These are phyloP conservation scores for Starmerella davenportii DNA, from an alignment of 805 yeast genomes.

Conservation along the genomic window DNA sequence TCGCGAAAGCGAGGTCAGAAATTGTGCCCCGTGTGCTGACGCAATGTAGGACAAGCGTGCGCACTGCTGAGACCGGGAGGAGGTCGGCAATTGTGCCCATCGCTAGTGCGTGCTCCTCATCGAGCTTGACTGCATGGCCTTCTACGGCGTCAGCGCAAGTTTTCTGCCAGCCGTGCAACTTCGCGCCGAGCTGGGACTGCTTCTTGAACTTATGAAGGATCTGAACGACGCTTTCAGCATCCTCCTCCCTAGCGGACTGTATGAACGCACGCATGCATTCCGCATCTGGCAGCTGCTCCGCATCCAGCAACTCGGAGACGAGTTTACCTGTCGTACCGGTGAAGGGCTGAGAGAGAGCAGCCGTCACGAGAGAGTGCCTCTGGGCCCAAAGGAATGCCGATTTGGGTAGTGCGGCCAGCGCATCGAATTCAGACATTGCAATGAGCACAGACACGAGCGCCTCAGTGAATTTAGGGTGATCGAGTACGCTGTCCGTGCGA, in stretches of 20 bases:
- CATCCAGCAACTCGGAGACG: slow-evolving; percentile 5
- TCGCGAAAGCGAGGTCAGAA: slow-evolving; percentile 1
- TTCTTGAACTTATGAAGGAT: slow-evolving; percentile 1
- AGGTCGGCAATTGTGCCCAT: slow-evolving; percentile 2
- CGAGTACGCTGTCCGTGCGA: not conserved
- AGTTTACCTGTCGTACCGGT: slow-evolving; percentile 1
- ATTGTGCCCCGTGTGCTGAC: not conserved
- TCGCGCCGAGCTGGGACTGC: not conserved
- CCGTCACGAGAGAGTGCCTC: slow-evolving; percentile 6
- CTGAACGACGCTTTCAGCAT: not conserved
- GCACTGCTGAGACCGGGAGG: slow-evolving; percentile 1
- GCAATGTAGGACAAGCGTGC: slow-evolving; percentile 1
- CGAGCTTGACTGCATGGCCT: slow-evolving; percentile 1
- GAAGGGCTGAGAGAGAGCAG: slow-evolving; percentile 1
- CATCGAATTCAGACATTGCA: slow-evolving; percentile 1
- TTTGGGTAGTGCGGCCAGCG: slow-evolving; percentile 5
- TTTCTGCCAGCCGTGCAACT: not conserved
- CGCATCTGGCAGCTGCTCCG: slow-evolving; percentile 6
- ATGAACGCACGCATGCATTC: not conserved
- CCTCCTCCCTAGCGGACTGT: not conserved
- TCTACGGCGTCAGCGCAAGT: not conserved
- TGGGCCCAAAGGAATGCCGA: slow-evolving; percentile 8
- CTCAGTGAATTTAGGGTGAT: slow-evolving; percentile 1
- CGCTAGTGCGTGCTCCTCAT: not conserved
- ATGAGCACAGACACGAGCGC: slow-evolving; percentile 7